Conservation (phyloP, 2,329 filamentous ascomycete genomes). For the Exophiala alcalophila region DNA sequence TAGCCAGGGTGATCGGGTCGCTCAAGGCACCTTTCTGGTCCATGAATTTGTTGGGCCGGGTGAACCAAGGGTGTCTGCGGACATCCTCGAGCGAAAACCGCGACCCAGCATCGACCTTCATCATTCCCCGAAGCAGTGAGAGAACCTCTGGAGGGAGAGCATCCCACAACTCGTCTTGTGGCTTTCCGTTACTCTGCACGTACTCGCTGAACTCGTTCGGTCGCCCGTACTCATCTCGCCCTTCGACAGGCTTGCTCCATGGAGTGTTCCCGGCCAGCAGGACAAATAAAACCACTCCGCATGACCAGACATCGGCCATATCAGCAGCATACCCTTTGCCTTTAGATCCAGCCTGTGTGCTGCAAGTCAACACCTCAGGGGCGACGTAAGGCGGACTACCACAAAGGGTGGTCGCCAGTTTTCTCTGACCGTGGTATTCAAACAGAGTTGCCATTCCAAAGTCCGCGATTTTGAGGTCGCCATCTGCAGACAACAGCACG, state of each 20-base stretch:
- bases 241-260: slow-evolving; percentile 84
- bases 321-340: slow-evolving; percentile 60
- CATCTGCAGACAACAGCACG: slow-evolving; percentile 78
- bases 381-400: slow-evolving; percentile 97
- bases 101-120: slow-evolving; percentile 70
- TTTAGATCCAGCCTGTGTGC: slow-evolving; percentile 48
- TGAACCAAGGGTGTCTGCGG: slow-evolving; percentile 92
- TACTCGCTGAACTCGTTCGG: slow-evolving; percentile 78
- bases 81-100: slow-evolving; percentile 86
- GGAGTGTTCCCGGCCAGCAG: slow-evolving; percentile 93
- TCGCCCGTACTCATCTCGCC: slow-evolving; percentile 60
- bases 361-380: slow-evolving; percentile 72
- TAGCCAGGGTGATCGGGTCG: slow-evolving; percentile 82
- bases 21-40: slow-evolving; percentile 68
- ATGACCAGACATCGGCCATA: slow-evolving; percentile 91
- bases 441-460: slow-evolving; percentile 96
- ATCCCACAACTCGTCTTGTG: slow-evolving; percentile 80
- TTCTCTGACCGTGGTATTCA: slow-evolving; percentile 77
- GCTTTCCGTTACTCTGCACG: slow-evolving; percentile 71
- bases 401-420: slow-evolving; percentile 83
- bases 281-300: slow-evolving; percentile 95
- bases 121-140: slow-evolving; percentile 88
- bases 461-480: slow-evolving; percentile 90
- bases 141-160: slow-evolving; percentile 70
- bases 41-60: slow-evolving; percentile 73